phyloP scores from a whole-genome alignment of 2,329 filamentous ascomycete species.

The Domatiomyces catenatus region DNA sequence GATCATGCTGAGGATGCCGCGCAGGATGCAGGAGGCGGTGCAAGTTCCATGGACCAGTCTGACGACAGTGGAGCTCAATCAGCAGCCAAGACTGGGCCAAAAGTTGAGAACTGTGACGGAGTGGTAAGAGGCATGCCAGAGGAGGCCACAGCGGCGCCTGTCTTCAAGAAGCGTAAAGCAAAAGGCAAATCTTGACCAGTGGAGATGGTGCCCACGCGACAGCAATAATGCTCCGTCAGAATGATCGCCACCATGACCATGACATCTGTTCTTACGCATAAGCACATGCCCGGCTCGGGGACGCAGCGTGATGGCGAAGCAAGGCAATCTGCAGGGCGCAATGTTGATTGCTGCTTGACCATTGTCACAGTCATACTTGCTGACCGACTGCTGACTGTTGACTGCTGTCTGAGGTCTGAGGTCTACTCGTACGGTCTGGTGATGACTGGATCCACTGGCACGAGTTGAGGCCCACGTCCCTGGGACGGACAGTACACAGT shows the following conservation, averaged over 20 bases:
- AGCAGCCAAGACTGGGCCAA: neutral
- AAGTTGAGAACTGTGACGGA: neutral
- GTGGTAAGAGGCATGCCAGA: conserved; percentile 11
- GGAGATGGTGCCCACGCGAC: neutral
- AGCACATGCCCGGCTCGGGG: no score
- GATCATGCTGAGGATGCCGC: neutral
- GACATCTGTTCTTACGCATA: no score
- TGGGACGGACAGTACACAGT: neutral
- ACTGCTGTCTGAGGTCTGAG: neutral
- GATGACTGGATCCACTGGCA: neutral
- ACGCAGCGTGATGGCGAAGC: neutral
- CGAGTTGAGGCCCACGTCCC: neutral
- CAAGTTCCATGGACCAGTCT: neutral
- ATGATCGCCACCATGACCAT: neutral
- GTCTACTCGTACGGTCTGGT: no score
- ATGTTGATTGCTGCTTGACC: neutral
- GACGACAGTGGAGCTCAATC: neutral
- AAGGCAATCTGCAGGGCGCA: neutral
- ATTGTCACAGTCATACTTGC: neutral
- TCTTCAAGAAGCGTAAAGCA: conserved; percentile 36
- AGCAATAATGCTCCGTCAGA: neutral
- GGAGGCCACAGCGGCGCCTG: conserved; percentile 15
- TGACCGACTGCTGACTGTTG: neutral
- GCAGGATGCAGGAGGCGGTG: neutral
- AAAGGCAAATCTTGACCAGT: conserved; percentile 18